Evolutionary conservation across 352 stramenopile genomes (phyloP).

Genomic region (Pythium insidiosum): DNA sequence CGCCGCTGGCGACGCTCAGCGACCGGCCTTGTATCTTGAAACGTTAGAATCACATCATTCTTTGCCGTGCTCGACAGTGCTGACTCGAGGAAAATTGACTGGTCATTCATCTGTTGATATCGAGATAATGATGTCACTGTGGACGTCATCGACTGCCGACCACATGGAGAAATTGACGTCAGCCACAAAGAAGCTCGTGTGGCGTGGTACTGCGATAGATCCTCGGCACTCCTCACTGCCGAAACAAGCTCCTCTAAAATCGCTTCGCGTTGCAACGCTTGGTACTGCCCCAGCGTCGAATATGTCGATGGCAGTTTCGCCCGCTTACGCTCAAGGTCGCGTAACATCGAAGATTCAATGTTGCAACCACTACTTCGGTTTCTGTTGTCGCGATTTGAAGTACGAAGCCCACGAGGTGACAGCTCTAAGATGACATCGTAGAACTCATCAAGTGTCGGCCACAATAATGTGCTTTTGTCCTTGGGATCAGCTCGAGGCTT

Average conservation of each 20-base stretch:
- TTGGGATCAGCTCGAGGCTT: no score
- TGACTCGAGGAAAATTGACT: no score
- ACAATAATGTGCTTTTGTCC: conserved; percentile 52
- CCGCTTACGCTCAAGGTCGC: conserved; percentile 8
- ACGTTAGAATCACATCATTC: conserved; percentile 60
- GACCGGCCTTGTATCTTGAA: no score
- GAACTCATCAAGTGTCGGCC: conserved; percentile 67
- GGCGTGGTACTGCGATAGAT: conserved; percentile 25
- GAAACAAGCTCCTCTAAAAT: conserved; percentile 66
- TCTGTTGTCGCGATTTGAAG: conserved; percentile 19
- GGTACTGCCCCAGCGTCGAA: conserved; percentile 44
- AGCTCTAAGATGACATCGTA: conserved; percentile 69
- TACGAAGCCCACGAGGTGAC: conserved; percentile 31
- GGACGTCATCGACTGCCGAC: no score
- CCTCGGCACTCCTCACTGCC: conserved; percentile 38
- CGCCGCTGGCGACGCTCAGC: conserved; percentile 8
- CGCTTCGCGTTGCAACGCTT: conserved; percentile 37
- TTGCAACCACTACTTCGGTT: no score
- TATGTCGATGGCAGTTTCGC: conserved; percentile 35
- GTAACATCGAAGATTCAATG: conserved; percentile 22
- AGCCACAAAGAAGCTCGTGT: conserved; percentile 21
- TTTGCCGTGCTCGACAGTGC: conserved; percentile 21
- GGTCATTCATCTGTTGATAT: no score
- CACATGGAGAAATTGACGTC: conserved; percentile 57
- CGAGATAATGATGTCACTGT: no score